Evolutionary conservation across 2,329 filamentous ascomycete genomes (phyloP), one percentile per base, ranked within the genome.

Genomic region (Trichoderma simmonsii): DNA sequence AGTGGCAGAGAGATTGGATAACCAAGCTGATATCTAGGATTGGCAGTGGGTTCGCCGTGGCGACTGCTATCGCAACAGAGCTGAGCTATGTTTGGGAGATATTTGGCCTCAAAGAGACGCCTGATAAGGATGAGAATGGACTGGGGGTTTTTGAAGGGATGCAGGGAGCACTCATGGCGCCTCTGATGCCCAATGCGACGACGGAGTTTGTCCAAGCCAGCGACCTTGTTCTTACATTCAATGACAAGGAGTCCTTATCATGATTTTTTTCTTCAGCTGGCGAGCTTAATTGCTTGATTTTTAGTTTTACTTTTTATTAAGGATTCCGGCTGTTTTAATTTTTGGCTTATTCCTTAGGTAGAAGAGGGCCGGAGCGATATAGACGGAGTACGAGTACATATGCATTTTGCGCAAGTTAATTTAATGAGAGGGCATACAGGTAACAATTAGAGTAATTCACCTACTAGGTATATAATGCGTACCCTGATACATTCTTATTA

Each of bases 11-110:
- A 3, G 69, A 74, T 1, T 70, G 66, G 14, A 75, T 81, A 3
- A 18, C 74, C 4, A 62, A 43, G 4, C 66, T 78, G 11, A 34
- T 82, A 3, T 63, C 56, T 0, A 73, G 60, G 0, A 71, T 79
- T 21, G 74, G 77, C 9, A 43, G 9, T 12, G 74, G 73, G 0
- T 81, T 80, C 73, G 76, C 77, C 1, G 78, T 77, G 15, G 79
- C 79, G 2, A 48, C 72, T 18, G 72, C 78, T 0, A 79, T 80
- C n/a, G 73, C 36, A 15, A 18, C 32, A 4, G 75, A 79, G 1
- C n/a, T 80, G 18, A 18, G 24, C 9, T 11, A 48, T 1, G 39
- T 80, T 1, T 80, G 78, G 79, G 28, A 71, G 21, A 30, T 61
- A 24, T 69, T 66, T 66, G 9, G 63, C 4, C 63, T 56, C 21